Evolutionary conservation across 2,329 filamentous ascomycete species (phyloP).

Genomic region (Trichoderma sp.): DNA sequence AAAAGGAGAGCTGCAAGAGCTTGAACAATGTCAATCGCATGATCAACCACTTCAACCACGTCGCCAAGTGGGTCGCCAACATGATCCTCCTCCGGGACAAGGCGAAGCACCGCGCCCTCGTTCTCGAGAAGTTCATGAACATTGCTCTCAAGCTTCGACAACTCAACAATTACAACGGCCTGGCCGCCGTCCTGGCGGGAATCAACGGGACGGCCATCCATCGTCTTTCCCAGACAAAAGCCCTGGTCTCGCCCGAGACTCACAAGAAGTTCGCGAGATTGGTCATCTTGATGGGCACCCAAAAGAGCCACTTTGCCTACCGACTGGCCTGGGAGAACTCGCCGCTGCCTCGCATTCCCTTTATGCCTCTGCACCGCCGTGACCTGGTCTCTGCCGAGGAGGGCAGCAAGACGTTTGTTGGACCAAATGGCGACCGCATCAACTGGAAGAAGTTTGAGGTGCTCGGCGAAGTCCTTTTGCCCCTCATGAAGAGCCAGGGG

Average conservation of each 20-base stretch:
- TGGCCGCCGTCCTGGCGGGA: constrained; percentile 91
- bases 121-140: constrained; percentile 94
- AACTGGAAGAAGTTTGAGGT: constrained; percentile 99
- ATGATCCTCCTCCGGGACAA: constrained; percentile 90
- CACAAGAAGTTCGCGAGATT: constrained; percentile 86
- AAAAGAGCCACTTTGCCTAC: constrained; percentile 92
- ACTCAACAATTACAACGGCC: constrained; percentile 94
- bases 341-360: constrained; percentile 85
- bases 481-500: constrained; percentile 89
- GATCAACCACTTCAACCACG: constrained; percentile 89
- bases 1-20: constrained; percentile 74
- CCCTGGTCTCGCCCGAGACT: constrained; percentile 69
- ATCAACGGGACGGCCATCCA: constrained; percentile 87
- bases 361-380: constrained; percentile 83
- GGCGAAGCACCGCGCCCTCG: constrained; percentile 87
- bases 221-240: constrained; percentile 76
- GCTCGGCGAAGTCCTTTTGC: constrained; percentile 85
- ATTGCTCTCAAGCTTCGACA: constrained; percentile 84
- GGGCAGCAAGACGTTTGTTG: constrained; percentile 87
- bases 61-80: constrained; percentile 80
- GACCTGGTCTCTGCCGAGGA: constrained; percentile 92
- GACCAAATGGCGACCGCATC: constrained; percentile 70
- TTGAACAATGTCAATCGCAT: constrained; percentile 89
- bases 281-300: constrained; percentile 88
- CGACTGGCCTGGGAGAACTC: constrained; percentile 98